These are phyloP conservation scores for Allodekkera sacchari DNA, from an alignment of 805 yeast genomes.

Conservation along the genomic window DNA sequence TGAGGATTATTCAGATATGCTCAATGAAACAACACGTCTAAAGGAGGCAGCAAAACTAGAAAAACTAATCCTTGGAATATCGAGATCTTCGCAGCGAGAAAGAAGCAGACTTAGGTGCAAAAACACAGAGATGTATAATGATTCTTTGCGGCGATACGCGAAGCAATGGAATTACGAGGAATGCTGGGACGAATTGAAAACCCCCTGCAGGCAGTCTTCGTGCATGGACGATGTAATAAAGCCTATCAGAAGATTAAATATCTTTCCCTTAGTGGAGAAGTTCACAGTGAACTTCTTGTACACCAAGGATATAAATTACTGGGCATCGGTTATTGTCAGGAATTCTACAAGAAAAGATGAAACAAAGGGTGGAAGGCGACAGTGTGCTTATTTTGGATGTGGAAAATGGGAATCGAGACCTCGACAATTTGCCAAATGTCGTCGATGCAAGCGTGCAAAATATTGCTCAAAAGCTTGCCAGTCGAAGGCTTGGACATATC, in stretches of 20 bases:
- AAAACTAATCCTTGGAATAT: slow-evolving; percentile 19
- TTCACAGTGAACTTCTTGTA: slow-evolving; percentile 62
- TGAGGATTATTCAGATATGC: slow-evolving; percentile 15
- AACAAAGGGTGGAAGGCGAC: slow-evolving; percentile 78
- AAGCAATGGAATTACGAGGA: slow-evolving; percentile 37
- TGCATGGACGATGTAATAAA: slow-evolving; percentile 22
- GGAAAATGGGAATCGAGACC: slow-evolving; percentile 92
- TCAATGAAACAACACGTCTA: slow-evolving; percentile 15
- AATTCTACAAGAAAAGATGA: slow-evolving; percentile 93
- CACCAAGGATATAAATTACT: slow-evolving; percentile 77
- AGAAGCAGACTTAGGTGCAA: slow-evolving; percentile 18
- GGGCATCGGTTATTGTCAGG: slow-evolving; percentile 98
- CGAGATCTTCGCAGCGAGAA: slow-evolving; percentile 21
- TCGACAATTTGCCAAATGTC: slow-evolving; percentile 88
- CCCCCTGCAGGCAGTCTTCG: slow-evolving; percentile 16
- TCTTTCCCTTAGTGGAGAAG: slow-evolving; percentile 88
- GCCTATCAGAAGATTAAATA: slow-evolving; percentile 47
- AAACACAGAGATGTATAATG: slow-evolving; percentile 19
- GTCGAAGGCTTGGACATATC: slow-evolving; percentile 84
- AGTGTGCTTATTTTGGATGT: slow-evolving; percentile 89
- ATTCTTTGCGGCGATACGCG: slow-evolving; percentile 17
- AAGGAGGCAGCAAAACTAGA: slow-evolving; percentile 21
- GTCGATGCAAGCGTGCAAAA: slow-evolving; percentile 90
- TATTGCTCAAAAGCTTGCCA: slow-evolving; percentile 93
- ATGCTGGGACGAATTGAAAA: slow-evolving; percentile 26